A percentile compares a stretch with the other conserved stretches of the same genome.
phyloP scores from a whole-genome alignment of 352 stramenopile genomes.

The Phytophthora hibernalis region DNA sequence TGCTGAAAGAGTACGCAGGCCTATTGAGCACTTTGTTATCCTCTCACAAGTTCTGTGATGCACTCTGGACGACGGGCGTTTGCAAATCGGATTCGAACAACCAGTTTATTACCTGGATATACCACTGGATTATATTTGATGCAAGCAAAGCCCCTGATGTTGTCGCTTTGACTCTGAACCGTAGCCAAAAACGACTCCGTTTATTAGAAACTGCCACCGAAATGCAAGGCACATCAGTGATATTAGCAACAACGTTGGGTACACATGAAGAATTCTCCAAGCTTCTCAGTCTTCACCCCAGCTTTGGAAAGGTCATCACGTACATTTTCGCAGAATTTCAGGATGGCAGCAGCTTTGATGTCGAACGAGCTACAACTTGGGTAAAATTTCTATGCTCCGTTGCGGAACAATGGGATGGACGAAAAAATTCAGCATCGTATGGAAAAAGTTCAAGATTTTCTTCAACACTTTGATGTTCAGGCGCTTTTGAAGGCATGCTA shows the following conservation, averaged over 20 bases:
- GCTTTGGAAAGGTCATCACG: conserved; percentile 4
- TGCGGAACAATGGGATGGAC: conserved; percentile 20
- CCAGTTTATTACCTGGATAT: conserved; percentile 17
- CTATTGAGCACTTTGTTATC: conserved; percentile 12
- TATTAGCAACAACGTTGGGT: conserved; percentile 5
- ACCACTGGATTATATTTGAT: conserved; percentile 24
- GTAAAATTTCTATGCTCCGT: conserved; percentile 26
- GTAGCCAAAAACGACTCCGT: conserved; percentile 5
- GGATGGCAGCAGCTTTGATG: not conserved
- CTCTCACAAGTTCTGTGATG: not conserved
- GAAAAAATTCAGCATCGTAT: not conserved
- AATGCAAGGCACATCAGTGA: not conserved
- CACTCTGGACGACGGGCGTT: conserved; percentile 9
- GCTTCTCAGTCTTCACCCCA: conserved; percentile 14
- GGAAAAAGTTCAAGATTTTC: not conserved
- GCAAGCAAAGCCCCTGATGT: not conserved
- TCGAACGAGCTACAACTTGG: not conserved
- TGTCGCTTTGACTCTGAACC: not conserved
- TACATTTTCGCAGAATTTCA: conserved; percentile 15
- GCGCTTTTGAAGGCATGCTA: conserved; percentile 14
- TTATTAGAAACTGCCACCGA: not conserved
- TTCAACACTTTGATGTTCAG: not conserved
- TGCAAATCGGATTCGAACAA: not conserved
- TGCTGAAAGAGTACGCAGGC: conserved; percentile 12
- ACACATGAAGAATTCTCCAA: conserved; percentile 8